These are phyloP conservation scores for Puccinia novopanici DNA, from an alignment of 1,284 basidiomycete species.

Conservation along the genomic window DNA sequence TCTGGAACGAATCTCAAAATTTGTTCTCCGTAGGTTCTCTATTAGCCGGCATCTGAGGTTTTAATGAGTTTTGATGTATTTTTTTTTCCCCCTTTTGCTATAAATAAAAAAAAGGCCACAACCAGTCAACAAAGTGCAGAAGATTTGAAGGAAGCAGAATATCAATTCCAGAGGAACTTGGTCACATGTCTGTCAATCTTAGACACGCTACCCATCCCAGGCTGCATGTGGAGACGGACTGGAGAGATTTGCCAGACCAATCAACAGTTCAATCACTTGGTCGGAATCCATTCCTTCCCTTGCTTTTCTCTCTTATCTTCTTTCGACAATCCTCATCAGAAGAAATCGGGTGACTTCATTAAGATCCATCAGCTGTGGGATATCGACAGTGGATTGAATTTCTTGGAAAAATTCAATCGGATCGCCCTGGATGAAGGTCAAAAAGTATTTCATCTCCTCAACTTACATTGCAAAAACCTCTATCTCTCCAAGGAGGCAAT, in stretches of 20 bases:
- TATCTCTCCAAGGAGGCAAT: too few relatives aligned
- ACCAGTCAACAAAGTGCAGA: not conserved
- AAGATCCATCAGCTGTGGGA: conserved; percentile 93
- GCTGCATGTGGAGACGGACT: conserved; percentile 92
- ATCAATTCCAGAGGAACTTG: conserved; percentile 91
- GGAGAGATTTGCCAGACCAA: conserved; percentile 99
- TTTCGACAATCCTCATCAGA: not conserved
- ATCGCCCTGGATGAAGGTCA: conserved; percentile 79
- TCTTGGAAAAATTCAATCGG: conserved; percentile 89
- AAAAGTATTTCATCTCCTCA: conserved; percentile 63
- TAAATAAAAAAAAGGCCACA: not conserved
- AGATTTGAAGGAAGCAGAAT: conserved; percentile 63
- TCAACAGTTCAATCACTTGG: conserved; percentile 84
- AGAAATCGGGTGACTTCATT: not conserved
- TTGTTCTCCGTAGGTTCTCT: conserved; percentile 22
- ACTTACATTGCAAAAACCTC: too few relatives aligned
- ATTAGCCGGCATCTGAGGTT: not conserved
- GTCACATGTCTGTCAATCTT: conserved; percentile 96
- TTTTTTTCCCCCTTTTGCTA: not conserved
- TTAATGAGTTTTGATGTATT: not conserved
- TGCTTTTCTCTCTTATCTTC: not conserved
- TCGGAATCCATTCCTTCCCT: conserved; percentile 57
- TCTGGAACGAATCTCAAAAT: conserved; percentile 36
- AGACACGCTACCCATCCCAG: conserved; percentile 74
- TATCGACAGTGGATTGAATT: conserved; percentile 92